Evolutionary conservation across 2,329 filamentous ascomycete species (phyloP), one percentile per base, ranked within the genome.

Genomic region (Colletotrichum higginsianum): DNA sequence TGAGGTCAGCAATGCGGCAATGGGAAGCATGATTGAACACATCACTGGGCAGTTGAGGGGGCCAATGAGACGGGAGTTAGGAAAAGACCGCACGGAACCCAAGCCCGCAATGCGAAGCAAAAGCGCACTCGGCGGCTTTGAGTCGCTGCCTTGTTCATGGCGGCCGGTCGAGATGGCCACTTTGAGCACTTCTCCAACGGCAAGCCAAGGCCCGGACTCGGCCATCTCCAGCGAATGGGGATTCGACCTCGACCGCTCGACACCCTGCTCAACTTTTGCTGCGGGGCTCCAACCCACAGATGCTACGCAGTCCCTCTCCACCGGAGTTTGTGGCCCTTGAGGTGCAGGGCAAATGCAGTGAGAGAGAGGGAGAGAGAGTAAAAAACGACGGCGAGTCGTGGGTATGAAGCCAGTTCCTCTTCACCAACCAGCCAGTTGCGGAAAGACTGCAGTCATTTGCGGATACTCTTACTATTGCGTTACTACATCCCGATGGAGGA

Each of bases 181-280:
- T 46, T 46, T 7, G 16, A 26, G 57, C 18, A 35, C 57, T 35
- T 50, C 30, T 52, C 30, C 47, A 52, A 18, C 15, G 35, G 21
- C n/a, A 35, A 44, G n/a, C 42, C 38, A 13, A 53, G 23, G 23
- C 38, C 52, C 18, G 42, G 53, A 56, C n/a, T 8, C 26, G 38
- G 42, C 30, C 52, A 38, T 40, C 7, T 15, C 18, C 8, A 18
- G 30, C 40, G 46, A 50, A 50, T 61, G 46, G n/a, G 30, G 13
- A 46, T 35, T 61, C 60, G 30, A 52, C 30, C 18, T 13, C 7
- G 13, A 40, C 40, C 42, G 21, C 35, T 15, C 26, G 13, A 26
- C 16, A 9, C 21, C 60, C 46, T 18, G 47, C 60, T 26, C 18
- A 26, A 40, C 74, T 82, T 80, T 80, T 57, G 77, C 66, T 61